Base-by-base conservation (phyloP, 169 alveolate genomes). In the Plasmodium gallinaceum region DNA sequence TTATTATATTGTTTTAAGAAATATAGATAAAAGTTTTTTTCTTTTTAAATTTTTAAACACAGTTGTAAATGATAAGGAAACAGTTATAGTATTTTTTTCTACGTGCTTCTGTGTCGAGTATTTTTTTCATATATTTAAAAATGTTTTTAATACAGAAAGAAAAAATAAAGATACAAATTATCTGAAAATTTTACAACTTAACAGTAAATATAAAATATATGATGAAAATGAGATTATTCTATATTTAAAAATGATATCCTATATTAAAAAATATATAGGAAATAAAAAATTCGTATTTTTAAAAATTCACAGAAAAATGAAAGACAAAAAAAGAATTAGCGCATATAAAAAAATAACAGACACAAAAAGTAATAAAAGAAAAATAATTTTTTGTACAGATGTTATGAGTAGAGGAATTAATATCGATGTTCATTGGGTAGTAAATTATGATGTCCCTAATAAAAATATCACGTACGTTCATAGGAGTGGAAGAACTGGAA, bases 291-390 rank as follows among this genome's bases (percentile, higher is more conserved):
- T 78, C 22, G 39, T 18, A n/a, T 58, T 78, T 78, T 78, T 78
- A 78, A 78, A 58, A 78, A 78, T 78, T 43, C 89, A 78, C 58
- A 64, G 89, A 57, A 78, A 78, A 58, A 78, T 78, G 89, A 78
- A 78, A 78, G 89, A 78, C 54, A 78, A 78, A 65, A 78, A 78
- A 78, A 64, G 89, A 45, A 52, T 78, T 26, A 39, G 70, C 65
- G 76, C 78, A 3, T 78, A 78, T 26, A 78, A 48, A 42, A 78
- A 65, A 64, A 78, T 78, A 46, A 78, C 43, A 9, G 22, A 54
- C 4, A 54, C 24, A 2, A 18, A 22, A 18, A 4, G 8, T 70
- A 70, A 10, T 22, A 16, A 45, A 20, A 75, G 32, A 12, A 78
- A 78, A 64, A 51, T 78, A 24, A 78, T 78, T 65, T 64, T 78